These are phyloP conservation scores for Penicillium sp. DNA, from an alignment of 2,329 filamentous ascomycete species.

Conservation along the genomic window DNA sequence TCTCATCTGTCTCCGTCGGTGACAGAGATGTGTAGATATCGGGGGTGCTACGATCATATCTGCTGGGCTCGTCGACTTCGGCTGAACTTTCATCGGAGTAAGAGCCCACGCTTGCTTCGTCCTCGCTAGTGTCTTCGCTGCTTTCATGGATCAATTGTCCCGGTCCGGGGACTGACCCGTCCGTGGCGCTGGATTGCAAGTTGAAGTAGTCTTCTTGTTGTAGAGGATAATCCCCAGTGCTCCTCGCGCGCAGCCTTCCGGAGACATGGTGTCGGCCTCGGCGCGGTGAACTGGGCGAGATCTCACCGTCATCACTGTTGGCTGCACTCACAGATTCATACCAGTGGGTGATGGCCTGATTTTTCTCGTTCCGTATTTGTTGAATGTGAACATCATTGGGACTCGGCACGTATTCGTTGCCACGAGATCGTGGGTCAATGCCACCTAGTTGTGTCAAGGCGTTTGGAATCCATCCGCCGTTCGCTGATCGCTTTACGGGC, in stretches of 20 bases:
- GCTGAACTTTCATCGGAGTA: slow-evolving; percentile 29
- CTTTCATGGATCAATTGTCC: slow-evolving; percentile 47
- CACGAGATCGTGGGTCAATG: slow-evolving; percentile 47
- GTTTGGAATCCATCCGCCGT: slow-evolving; percentile 48
- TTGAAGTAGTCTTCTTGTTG: slow-evolving; percentile 36
- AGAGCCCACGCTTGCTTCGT: slow-evolving; percentile 27
- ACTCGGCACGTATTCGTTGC: slow-evolving; percentile 45
- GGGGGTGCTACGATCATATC: slow-evolving; percentile 21
- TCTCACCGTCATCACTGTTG: slow-evolving; percentile 40
- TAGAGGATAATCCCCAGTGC: slow-evolving; percentile 35
- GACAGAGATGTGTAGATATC: slow-evolving; percentile 20
- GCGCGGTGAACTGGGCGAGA: slow-evolving; percentile 20
- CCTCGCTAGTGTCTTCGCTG: slow-evolving; percentile 43
- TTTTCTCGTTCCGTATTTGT: slow-evolving; percentile 49
- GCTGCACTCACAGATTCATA: slow-evolving; percentile 49
- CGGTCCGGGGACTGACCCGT: slow-evolving; percentile 49
- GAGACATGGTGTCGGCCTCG: slow-evolving; percentile 22
- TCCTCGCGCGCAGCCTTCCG: slow-evolving; percentile 47
- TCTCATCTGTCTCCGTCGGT: slow-evolving; percentile 24
- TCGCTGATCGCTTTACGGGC: slow-evolving; percentile 36
- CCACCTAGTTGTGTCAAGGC: slow-evolving; percentile 43
- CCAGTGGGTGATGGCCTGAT: slow-evolving; percentile 54
- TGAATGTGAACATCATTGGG: slow-evolving; percentile 51
- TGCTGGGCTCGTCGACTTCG: slow-evolving; percentile 25
- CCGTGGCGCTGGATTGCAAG: slow-evolving; percentile 27